Evolutionary conservation across 371 early-diverging fungal genomes (phyloP), one percentile per base, ranked within the genome.

Genomic region (Mucor mucedo): DNA sequence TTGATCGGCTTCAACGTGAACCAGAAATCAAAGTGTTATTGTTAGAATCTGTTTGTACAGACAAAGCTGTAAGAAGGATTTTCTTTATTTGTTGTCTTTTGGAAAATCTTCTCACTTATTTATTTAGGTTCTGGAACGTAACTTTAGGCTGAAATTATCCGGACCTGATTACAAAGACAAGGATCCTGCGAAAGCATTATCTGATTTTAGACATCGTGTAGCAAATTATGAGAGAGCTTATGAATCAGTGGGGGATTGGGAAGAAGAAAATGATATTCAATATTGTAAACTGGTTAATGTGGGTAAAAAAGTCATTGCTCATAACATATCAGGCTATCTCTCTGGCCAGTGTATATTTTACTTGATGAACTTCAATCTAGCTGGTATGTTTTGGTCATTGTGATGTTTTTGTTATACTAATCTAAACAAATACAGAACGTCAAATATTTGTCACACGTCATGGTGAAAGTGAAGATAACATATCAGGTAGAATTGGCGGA

Each of bases 281-380:
- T 93, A 87, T 69, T 92, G 93, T 77, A 93, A 94, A 70, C 65
- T 93, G 42, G 84, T 92, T 63, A 91, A 93, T 66, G 93, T 93
- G 0, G 94, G 94, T 52, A 87, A 89, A 63, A 94, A 92, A 72
- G 87, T 93, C 10, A 89, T 92, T 68, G 91, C 92, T 5, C 79
- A 90, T 72, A 88, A 89, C 58, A 91, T 93, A 42, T 87, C 88
- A 45, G 93, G 94, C 45, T 95, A 89, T 63, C 75, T 94, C 5
- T 83, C 86, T 5, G 88, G 90, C 5, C 94, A 94, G 66, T 89
- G 91, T 57, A 91, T 95, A 52, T 94, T 94, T 61, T 95, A 94
- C 65, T 69, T 95, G 53, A 94, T 93, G 94, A 90, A 90, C 66
- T 84, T 88, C 38, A 85, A 89, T 60, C 69, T 89, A 11, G 79